phyloP scores from a whole-genome alignment of 352 stramenopile genomes.

The Halophytophthora batemanensis region DNA sequence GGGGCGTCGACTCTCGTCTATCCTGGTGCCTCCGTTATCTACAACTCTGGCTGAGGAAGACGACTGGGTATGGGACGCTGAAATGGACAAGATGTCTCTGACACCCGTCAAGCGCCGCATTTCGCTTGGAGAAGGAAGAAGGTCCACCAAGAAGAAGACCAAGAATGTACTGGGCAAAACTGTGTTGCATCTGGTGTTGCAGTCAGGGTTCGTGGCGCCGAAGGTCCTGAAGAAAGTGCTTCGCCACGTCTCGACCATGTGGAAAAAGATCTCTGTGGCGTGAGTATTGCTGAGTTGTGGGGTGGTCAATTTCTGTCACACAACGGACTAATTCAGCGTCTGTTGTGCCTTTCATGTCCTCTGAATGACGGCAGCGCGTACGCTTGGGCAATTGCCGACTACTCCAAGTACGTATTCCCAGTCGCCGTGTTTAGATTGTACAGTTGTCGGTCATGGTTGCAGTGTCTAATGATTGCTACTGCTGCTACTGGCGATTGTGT shows the following conservation, averaged over 20 bases:
- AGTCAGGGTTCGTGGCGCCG: constrained; percentile 35
- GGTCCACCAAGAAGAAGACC: constrained; percentile 21
- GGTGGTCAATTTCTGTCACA: background rate
- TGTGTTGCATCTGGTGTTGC: constrained; percentile 42
- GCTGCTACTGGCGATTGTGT: background rate
- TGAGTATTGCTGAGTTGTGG: constrained; percentile 18
- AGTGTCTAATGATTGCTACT: constrained; percentile 9
- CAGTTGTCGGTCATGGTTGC: background rate
- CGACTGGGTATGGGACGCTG: constrained; percentile 47
- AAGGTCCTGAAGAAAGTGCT: constrained; percentile 30
- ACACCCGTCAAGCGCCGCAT: constrained; percentile 30
- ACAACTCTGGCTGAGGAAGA: constrained; percentile 41
- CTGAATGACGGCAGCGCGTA: constrained; percentile 27
- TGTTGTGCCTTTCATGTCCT: constrained; percentile 3
- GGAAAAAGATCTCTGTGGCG: constrained; percentile 40
- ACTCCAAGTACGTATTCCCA: constrained; percentile 33
- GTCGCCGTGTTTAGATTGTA: background rate
- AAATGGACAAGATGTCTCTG: constrained; percentile 39
- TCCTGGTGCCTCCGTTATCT: constrained; percentile 23
- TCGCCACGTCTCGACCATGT: constrained; percentile 41
- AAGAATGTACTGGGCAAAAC: constrained; percentile 27
- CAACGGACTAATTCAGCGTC: background rate
- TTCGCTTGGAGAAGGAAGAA: constrained; percentile 15
- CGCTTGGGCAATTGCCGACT: constrained; percentile 52
- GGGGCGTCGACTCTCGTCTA: constrained; percentile 42